Evolutionary conservation across 768 basidiomycete genomes (phyloP), one percentile per base, ranked within the genome.

Genomic region (Rhodotorula taiwanensis): DNA sequence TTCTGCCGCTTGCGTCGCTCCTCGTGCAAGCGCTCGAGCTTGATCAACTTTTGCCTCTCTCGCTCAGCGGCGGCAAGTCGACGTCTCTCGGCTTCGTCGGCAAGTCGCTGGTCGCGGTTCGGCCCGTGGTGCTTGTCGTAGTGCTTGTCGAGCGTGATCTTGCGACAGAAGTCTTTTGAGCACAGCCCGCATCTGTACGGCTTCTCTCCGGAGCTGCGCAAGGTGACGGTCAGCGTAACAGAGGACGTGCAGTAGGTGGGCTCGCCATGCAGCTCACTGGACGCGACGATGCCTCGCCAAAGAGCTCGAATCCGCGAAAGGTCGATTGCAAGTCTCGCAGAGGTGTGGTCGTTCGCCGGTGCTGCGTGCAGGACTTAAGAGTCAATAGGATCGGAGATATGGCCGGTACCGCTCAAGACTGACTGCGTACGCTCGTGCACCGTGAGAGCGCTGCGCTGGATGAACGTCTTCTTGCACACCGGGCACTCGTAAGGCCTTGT

Each of bases 311-410:
- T 54, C 52, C 27, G 27, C 10, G 41, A 54, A 54, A 3, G 52
- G 8, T 3, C 41, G 41, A 5, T 20, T 8, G 41, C 52, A 54
- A 54, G 66, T 63, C 78, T 89, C 88, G 77, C 89, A 93, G 55
- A 81, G 83, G 75, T 93, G 90, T 14, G 89, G 89, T 72, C 89
- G 88, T 78, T 92, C 89, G 43, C 90, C 89, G 6, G 89, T 55
- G 72, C 73, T 77, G 75, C 41, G 62, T 71, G 28, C 2, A 8
- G 7, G 15, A 5, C 13, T 13, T n/a, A 9, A 30, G 16, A 16
- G 15, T 8, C 10, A 10, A 28, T 25, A 13, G 10, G 15, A 15
- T 27, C 18, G 28, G 21, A 27, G 28, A 16, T 43, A 7, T 20
- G 21, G 42, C 21, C 21, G 42, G 21, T 7, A 43, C 13, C 14